Evolutionary conservation across 2,329 filamentous ascomycete genomes (phyloP).

Genomic region (Exophiala dermatitidis): DNA sequence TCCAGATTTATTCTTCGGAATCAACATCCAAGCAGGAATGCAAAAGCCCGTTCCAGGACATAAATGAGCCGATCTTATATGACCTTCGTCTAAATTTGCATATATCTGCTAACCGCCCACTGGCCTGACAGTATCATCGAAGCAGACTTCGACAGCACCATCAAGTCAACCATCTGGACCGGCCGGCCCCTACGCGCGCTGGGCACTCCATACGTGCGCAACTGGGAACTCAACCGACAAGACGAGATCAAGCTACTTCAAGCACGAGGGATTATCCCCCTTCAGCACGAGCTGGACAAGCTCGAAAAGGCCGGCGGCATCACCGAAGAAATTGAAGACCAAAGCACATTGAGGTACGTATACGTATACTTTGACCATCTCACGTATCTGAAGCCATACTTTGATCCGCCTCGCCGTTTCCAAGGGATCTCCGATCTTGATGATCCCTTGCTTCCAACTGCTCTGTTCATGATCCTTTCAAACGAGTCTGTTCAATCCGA

Average conservation of each 20-base stretch:
- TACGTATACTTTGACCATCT: no score
- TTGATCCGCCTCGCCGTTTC: no score
- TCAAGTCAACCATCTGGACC: constrained; percentile 68
- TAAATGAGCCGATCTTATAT: no score
- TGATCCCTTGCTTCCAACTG: no score
- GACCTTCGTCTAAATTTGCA: constrained; percentile 41
- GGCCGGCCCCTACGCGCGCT: constrained; percentile 67
- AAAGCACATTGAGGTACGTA: constrained; percentile 14
- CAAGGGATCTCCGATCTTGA: no score
- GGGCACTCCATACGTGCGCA: constrained; percentile 65
- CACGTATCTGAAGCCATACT: no score
- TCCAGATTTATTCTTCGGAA: no score
- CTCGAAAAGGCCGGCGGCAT: constrained; percentile 21
- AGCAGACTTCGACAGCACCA: constrained; percentile 63
- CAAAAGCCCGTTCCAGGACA: no score
- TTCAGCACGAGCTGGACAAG: constrained; percentile 43
- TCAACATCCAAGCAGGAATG: no score
- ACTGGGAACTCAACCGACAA: constrained; percentile 63
- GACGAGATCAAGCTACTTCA: constrained; percentile 60
- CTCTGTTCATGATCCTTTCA: no score
- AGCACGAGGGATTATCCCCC: constrained; percentile 61
- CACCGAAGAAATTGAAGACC: constrained; percentile 56
- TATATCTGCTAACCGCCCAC: not conserved
- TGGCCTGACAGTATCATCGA: constrained; percentile 55
- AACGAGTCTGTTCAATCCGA: no score